Evolutionary conservation across 768 basidiomycete species (phyloP).

Genomic region (Lactarius vividus): DNA sequence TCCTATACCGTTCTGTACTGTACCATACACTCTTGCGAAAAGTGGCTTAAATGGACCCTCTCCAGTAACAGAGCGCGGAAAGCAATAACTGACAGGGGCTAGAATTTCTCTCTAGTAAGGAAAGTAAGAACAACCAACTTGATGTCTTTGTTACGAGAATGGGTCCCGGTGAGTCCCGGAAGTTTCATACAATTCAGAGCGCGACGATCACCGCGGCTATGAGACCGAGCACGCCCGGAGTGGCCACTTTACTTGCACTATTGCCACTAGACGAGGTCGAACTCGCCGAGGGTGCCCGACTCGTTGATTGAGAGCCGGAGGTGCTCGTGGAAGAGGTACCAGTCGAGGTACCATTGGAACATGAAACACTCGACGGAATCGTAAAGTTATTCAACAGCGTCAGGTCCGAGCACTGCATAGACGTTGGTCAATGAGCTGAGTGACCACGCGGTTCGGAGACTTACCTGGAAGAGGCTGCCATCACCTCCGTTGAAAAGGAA

Average conservation of each 20-base stretch:
- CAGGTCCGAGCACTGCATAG: constrained; percentile 70
- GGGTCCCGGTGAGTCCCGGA: neutral
- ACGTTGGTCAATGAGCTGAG: neutral
- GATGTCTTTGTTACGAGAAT: neutral
- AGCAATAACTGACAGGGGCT: neutral
- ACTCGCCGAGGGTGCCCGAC: neutral
- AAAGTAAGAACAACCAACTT: neutral
- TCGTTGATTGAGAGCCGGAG: neutral
- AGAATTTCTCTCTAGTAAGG: neutral
- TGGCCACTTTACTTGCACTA: neutral
- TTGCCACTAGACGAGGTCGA: neutral
- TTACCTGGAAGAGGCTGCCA: constrained; percentile 65
- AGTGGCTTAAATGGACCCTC: neutral
- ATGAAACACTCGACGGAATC: constrained; percentile 44
- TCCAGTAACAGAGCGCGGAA: neutral
- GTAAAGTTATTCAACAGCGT: constrained; percentile 55
- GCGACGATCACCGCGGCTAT: neutral
- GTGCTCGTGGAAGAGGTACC: neutral
- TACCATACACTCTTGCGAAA: neutral
- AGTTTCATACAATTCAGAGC: neutral
- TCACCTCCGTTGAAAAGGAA: constrained; percentile 70
- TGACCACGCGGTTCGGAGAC: constrained; percentile 12
- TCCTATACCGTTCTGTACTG: neutral
- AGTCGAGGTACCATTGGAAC: constrained; percentile 35
- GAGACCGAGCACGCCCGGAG: constrained; percentile 1